Conservation (phyloP, 1,139 yeast genomes). For the Yamadazyma songkhlaensis region DNA sequence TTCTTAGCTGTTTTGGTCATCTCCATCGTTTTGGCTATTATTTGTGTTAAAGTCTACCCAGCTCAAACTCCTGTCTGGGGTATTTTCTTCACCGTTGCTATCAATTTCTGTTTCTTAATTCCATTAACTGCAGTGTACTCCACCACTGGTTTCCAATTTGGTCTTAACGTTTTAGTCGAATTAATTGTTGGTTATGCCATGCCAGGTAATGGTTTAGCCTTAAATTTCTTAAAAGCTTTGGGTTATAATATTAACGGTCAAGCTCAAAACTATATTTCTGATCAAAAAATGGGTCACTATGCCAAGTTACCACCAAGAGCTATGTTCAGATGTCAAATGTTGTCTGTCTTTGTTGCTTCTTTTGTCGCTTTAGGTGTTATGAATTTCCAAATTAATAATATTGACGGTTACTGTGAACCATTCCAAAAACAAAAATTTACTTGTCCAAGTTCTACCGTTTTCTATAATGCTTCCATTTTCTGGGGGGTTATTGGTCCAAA, state of each 20-base stretch:
- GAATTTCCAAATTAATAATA: slow-evolving; percentile 42
- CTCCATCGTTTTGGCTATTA: slow-evolving; percentile 45
- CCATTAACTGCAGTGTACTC: slow-evolving; percentile 50
- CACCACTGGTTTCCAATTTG: slow-evolving; percentile 50
- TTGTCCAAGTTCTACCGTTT: slow-evolving; percentile 47
- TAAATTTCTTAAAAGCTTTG: slow-evolving; percentile 55
- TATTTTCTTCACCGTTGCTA: slow-evolving; percentile 51
- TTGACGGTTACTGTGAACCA: slow-evolving; percentile 39
- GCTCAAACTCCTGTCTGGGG: slow-evolving; percentile 55
- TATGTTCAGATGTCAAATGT: slow-evolving; percentile 54
- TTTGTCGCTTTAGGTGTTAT: slow-evolving; percentile 51
- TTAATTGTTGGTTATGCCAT: slow-evolving; percentile 60
- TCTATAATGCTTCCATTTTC: slow-evolving; percentile 52
- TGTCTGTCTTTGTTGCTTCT: slow-evolving; percentile 40
- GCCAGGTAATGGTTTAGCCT: slow-evolving; percentile 61
- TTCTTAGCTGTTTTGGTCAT: slow-evolving; percentile 43
- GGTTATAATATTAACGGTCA: slow-evolving; percentile 61
- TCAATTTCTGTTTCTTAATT: slow-evolving; percentile 53
- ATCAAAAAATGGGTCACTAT: slow-evolving; percentile 61
- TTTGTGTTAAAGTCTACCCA: slow-evolving; percentile 42
- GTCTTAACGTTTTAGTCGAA: slow-evolving; percentile 58
- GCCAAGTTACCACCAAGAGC: slow-evolving; percentile 59
- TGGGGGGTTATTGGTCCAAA: slow-evolving; percentile 69
- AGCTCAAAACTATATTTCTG: slow-evolving; percentile 53
- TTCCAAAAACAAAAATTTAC: slow-evolving; percentile 34